A percentile compares a stretch with the other conserved stretches of the same genome.
phyloP scores from a whole-genome alignment of 1,284 basidiomycete genomes.

The Lignosus rhinocerotis region DNA sequence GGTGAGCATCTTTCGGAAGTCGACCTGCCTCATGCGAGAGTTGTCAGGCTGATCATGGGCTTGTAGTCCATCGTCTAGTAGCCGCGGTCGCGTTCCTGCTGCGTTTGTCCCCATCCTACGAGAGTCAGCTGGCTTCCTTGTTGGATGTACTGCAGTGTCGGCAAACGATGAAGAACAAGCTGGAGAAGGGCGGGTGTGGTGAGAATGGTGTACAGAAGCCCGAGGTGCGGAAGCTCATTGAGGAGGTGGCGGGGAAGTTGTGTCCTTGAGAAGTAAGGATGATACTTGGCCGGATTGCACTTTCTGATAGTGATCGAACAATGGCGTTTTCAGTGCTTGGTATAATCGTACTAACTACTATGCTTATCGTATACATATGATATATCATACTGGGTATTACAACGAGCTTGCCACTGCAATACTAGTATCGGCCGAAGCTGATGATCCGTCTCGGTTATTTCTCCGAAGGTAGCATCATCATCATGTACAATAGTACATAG shows the following conservation, averaged over 20 bases:
- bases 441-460: background rate
- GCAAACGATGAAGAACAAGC: conserved; percentile 52
- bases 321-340: too few species aligned
- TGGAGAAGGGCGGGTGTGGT: conserved; percentile 50
- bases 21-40: background rate
- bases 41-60: background rate
- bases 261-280: conserved; percentile 31
- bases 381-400: too few species aligned
- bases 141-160: conserved; percentile 72
- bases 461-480: background rate
- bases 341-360: too few species aligned
- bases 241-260: conserved; percentile 60
- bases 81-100: conserved; percentile 76
- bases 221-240: conserved; percentile 59
- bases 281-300: background rate
- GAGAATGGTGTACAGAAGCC: conserved; percentile 58
- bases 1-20: conserved; percentile 49
- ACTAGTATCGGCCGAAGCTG: background rate
- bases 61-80: conserved; percentile 73
- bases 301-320: too few species aligned
- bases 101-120: conserved; percentile 66
- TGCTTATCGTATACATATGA: too few species aligned
- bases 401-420: too few species aligned
- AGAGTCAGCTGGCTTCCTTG: conserved; percentile 52
- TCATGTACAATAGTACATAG: background rate